Evolutionary conservation across 1,284 basidiomycete genomes (phyloP).

Genomic region (Pseudozyma sp.): DNA sequence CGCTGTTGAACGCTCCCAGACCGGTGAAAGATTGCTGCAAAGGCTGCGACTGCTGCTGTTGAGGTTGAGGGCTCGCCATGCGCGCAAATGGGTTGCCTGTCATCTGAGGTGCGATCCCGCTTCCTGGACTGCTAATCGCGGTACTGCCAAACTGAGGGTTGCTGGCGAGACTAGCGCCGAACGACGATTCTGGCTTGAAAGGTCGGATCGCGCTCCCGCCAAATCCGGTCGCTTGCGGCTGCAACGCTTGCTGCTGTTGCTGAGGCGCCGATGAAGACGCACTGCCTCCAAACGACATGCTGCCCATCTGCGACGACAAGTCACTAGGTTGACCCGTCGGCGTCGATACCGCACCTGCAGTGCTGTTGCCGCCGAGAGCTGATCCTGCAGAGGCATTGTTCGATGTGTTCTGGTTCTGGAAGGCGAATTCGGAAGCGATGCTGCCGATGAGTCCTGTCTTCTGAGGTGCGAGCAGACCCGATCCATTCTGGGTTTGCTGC

Average conservation of each 20-base stretch:
- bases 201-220: constrained; percentile 45
- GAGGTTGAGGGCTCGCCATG: constrained; percentile 15
- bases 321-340: constrained; percentile 14
- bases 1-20: constrained; percentile 12
- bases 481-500: constrained; percentile 11
- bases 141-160: constrained; percentile 21
- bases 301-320: constrained; percentile 32
- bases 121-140: constrained; percentile 4
- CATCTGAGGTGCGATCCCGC: constrained; percentile 25
- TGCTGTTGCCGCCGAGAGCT: constrained; percentile 7
- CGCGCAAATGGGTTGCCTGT: constrained; percentile 58
- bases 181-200: constrained; percentile 58
- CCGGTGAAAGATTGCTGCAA: constrained; percentile 12
- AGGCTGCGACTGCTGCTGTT: constrained; percentile 4
- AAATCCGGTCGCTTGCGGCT: constrained; percentile 58
- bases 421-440: constrained; percentile 69
- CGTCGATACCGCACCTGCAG: constrained; percentile 14
- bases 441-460: constrained; percentile 68
- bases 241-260: constrained; percentile 27
- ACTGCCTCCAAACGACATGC: constrained; percentile 39
- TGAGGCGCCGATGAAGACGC: constrained; percentile 10
- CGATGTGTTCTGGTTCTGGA: constrained; percentile 23
- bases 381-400: constrained; percentile 10
- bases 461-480: constrained; percentile 52
- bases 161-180: constrained; percentile 48